Evolutionary conservation across 495 filamentous ascomycete species (phyloP).

Genomic region (Pseudomonodictys pantanalensis): DNA sequence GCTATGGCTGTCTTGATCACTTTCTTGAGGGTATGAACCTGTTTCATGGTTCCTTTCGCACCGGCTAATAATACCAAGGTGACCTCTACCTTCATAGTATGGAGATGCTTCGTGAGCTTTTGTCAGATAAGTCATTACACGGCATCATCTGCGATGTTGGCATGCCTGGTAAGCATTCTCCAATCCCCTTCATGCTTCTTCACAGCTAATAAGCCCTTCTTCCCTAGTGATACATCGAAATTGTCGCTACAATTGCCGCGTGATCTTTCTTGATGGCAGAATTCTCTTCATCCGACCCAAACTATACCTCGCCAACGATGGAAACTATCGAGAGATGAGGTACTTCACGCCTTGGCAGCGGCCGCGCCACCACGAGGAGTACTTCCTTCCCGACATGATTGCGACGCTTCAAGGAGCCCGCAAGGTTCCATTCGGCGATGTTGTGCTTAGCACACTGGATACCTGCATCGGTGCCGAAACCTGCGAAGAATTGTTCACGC

Average conservation of each 20-base stretch:
- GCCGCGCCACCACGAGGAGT: slow-evolving; percentile 63
- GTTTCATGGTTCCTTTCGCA: too few relatives aligned
- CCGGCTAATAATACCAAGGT: too few relatives aligned
- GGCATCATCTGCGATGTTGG: slow-evolving; percentile 68
- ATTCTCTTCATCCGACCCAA: slow-evolving; percentile 71
- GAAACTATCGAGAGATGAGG: slow-evolving; percentile 66
- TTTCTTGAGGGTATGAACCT: slow-evolving; percentile 54
- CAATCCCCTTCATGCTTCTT: too few relatives aligned
- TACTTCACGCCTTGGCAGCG: slow-evolving; percentile 69
- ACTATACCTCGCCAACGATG: slow-evolving; percentile 72
- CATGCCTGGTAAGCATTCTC: too few relatives aligned
- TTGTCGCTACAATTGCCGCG: slow-evolving; percentile 69
- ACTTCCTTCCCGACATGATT: slow-evolving; percentile 66
- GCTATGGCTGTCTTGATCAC: slow-evolving; percentile 72
- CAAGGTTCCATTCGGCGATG: slow-evolving; percentile 73
- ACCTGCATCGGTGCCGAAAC: slow-evolving; percentile 59
- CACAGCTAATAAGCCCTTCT: too few relatives aligned
- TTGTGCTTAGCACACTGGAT: slow-evolving; percentile 68
- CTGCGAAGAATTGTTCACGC: slow-evolving; percentile 44
- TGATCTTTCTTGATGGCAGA: slow-evolving; percentile 57
- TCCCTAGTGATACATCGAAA: slow-evolving; percentile 67
- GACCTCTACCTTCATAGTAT: background rate
- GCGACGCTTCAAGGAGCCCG: slow-evolving; percentile 58
- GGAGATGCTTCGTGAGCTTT: background rate
- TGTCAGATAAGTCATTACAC: slow-evolving; percentile 64